Evolutionary conservation across 371 early-diverging fungal species (phyloP).

Genomic region (Mortierella sp.): DNA sequence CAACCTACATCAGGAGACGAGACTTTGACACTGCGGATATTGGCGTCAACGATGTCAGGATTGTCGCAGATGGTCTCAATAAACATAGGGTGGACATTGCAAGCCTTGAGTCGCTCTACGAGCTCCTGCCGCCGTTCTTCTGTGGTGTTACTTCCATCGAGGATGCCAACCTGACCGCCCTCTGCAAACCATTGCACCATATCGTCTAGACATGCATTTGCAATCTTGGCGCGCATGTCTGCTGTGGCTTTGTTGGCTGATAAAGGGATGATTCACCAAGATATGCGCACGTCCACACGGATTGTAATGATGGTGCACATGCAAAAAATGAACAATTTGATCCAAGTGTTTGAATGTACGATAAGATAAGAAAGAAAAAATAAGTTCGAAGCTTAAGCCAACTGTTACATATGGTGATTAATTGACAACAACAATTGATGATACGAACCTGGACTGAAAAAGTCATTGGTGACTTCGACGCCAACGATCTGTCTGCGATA

Average conservation of each 20-base stretch:
- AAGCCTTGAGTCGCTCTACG: slow-evolving; percentile 69
- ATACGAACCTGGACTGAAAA: slow-evolving; percentile 85
- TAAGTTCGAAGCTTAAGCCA: not conserved
- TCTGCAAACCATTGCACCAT: slow-evolving; percentile 85
- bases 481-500: slow-evolving; percentile 91
- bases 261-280: not conserved
- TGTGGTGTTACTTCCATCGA: slow-evolving; percentile 95
- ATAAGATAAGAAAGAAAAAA: slow-evolving; percentile 16
- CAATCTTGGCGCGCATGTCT: slow-evolving; percentile 67
- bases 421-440: not conserved
- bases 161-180: slow-evolving; percentile 90
- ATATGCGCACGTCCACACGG: not conserved
- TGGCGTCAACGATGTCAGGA: slow-evolving; percentile 76
- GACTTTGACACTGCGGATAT: slow-evolving; percentile 90
- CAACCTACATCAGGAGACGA: slow-evolving; percentile 87
- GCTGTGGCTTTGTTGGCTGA: slow-evolving; percentile 74
- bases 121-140: slow-evolving; percentile 79
- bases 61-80: slow-evolving; percentile 91
- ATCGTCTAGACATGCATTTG: slow-evolving; percentile 84
- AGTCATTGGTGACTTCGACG: slow-evolving; percentile 68
- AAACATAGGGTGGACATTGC: slow-evolving; percentile 77
- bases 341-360: not conserved
- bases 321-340: not conserved
- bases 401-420: not conserved
- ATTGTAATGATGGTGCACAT: slow-evolving; percentile 6